Base-by-base conservation (phyloP, 1,139 yeast species). In the Komagataea norvegica region DNA sequence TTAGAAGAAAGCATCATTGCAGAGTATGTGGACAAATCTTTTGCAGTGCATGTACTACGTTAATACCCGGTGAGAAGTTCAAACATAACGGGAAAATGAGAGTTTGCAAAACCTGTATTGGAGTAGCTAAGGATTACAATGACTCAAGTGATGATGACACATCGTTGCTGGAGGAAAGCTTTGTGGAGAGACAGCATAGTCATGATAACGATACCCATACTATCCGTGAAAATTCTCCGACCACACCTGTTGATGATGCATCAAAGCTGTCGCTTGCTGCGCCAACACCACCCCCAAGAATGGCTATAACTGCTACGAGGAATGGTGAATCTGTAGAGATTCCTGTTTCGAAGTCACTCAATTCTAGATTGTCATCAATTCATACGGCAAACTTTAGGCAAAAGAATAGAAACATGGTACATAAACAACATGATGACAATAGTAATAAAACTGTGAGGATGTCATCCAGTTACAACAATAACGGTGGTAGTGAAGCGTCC, bases 21-120 rank as follows among this genome's bases (percentile, higher is more conserved):
- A 67, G 98, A 35, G 79, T 89, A 36, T 91, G 98, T 61, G 97
- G 97, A 3, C 96, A 89, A 58, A 91, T 91, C 29, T 91, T 88
- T 55, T 91, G 98, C 59, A 73, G 86, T 23, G 72, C 74, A n/a
- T 91, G 98, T 59, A 88, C 96, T 0, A 64, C 76, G 4, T 72
- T 87, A 47, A 77, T 88, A 10, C 73, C 87, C 3, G 95, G 94
- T 29, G 77, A 75, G 29, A 78, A 77, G 52, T 86, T 87, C 55
- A 72, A 73, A 25, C 76, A 77, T 49, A 68, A 69, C 25, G 94
- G 89, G 24, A 77, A 74, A 47, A 71, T 88, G 65, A 64, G 96
- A 38, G 88, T 86, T 3, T 88, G 97, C 55, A 70, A 74, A 42
- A 79, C 84, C 3, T 88, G 97, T 56, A 72, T 78, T 46, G 76